These are phyloP conservation scores for Cylindrodendrum hubeiense DNA, from an alignment of 2,329 filamentous ascomycete genomes.

Conservation along the genomic window DNA sequence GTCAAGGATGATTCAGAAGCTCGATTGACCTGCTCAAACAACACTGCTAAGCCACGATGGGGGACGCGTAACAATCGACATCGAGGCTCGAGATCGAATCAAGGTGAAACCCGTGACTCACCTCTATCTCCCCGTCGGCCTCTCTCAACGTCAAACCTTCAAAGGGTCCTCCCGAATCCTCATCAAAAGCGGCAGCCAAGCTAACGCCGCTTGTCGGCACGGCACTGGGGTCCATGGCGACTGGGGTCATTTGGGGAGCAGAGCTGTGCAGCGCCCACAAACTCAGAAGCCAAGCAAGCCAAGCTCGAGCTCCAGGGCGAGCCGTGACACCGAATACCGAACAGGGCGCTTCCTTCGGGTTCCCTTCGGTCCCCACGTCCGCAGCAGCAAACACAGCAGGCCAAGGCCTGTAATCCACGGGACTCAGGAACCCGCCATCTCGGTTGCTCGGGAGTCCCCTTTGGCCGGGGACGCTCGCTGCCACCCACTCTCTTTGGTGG, in stretches of 20 bases:
- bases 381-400: not conserved
- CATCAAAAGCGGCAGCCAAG: slow-evolving; percentile 23
- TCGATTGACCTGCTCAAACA: not conserved
- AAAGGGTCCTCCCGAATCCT: not conserved
- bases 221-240: slow-evolving; percentile 17
- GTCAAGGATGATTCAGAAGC: not conserved
- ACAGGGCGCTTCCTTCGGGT: slow-evolving; percentile 6
- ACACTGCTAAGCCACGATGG: slow-evolving; percentile 11
- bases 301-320: slow-evolving; percentile 24
- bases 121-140: slow-evolving; percentile 3
- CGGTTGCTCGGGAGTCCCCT: slow-evolving; percentile 38
- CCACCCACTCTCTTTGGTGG: not conserved
- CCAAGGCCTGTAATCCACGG: slow-evolving; percentile 19
- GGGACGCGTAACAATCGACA: slow-evolving; percentile 10
- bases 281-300: slow-evolving; percentile 4
- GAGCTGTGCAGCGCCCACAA: not conserved
- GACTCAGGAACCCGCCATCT: slow-evolving; percentile 39
- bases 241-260: not conserved
- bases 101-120: slow-evolving; percentile 18
- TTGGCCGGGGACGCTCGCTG: slow-evolving; percentile 34
- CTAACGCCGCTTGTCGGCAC: slow-evolving; percentile 14
- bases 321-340: slow-evolving; percentile 25
- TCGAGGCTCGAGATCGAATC: not conserved
- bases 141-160: not conserved
- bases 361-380: not conserved